Percentiles rank a stretch among this genome's conserved stretches.
These are phyloP conservation scores for Penicillium sp. DNA, from an alignment of 2,329 filamentous ascomycete species.

Conservation along the genomic window DNA sequence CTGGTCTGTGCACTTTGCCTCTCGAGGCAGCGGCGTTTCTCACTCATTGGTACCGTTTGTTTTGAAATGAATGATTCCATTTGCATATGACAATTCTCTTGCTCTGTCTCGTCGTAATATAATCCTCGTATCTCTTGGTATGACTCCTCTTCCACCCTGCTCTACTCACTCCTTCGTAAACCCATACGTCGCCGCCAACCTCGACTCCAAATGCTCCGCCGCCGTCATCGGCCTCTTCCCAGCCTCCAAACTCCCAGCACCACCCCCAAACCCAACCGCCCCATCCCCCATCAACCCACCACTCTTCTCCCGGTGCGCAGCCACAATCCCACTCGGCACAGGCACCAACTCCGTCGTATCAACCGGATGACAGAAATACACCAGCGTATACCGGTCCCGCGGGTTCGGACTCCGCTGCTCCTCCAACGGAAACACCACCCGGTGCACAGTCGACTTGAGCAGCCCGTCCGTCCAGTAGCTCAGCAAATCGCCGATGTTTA, in stretches of 20 bases:
- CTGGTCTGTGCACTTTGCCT: constrained; percentile 26
- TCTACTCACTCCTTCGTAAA: constrained; percentile 34
- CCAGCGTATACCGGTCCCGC: constrained; percentile 60
- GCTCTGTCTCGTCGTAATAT: neutral
- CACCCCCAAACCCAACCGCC: constrained; percentile 46
- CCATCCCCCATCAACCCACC: constrained; percentile 23
- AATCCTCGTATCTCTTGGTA: neutral
- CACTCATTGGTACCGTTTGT: constrained; percentile 20
- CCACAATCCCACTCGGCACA: constrained; percentile 57
- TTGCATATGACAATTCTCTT: constrained; percentile 9
- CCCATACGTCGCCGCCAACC: constrained; percentile 62
- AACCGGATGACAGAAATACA: constrained; percentile 65
- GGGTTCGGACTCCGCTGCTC: constrained; percentile 40
- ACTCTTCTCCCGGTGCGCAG: constrained; percentile 37
- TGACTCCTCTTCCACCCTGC: neutral
- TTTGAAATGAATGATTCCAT: constrained; percentile 18
- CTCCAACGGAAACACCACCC: constrained; percentile 71
- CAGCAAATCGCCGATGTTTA: constrained; percentile 71
- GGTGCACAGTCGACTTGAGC: constrained; percentile 82
- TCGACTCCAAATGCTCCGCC: constrained; percentile 58
- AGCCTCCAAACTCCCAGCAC: constrained; percentile 36
- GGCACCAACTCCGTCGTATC: constrained; percentile 56
- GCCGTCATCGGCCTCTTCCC: constrained; percentile 55
- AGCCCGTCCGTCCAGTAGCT: constrained; percentile 91
- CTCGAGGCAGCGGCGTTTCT: constrained; percentile 26